Evolutionary conservation across 768 basidiomycete genomes (phyloP).

Genomic region (Pulveroboletus sp.): DNA sequence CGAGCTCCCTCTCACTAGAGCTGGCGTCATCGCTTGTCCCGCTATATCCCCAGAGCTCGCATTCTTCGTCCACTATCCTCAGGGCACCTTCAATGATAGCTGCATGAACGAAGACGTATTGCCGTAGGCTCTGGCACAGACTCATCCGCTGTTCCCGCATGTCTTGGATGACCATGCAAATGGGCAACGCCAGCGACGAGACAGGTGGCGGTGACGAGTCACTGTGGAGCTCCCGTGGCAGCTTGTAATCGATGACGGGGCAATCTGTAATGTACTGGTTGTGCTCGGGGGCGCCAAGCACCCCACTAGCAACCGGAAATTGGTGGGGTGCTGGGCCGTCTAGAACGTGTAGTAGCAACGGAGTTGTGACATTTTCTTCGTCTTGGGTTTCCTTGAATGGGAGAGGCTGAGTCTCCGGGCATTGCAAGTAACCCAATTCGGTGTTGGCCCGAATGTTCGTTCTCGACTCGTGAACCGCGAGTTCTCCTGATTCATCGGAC

Average conservation of each 20-base stretch:
- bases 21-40: slow-evolving; percentile 21
- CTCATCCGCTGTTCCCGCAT: slow-evolving; percentile 98
- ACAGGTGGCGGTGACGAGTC: slow-evolving; percentile 52
- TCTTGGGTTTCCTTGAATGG: neutral
- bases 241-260: slow-evolving; percentile 48
- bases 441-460: slow-evolving; percentile 1
- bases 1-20: slow-evolving; percentile 9
- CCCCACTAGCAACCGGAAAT: neutral
- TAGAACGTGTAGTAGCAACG: neutral
- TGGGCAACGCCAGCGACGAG: slow-evolving; percentile 67
- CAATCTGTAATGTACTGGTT: slow-evolving; percentile 11
- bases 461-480: neutral
- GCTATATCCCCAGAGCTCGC: slow-evolving; percentile 32
- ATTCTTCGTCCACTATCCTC: slow-evolving; percentile 72
- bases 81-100: slow-evolving; percentile 79
- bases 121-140: slow-evolving; percentile 87
- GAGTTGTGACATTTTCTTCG: neutral
- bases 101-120: slow-evolving; percentile 91
- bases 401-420: neutral
- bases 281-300: slow-evolving; percentile 1
- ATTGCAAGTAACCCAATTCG: neutral
- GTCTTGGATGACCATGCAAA: slow-evolving; percentile 80
- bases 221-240: slow-evolving; percentile 56
- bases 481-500: slow-evolving; percentile 9
- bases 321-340: slow-evolving; percentile 1